Base-by-base conservation (phyloP, 2,329 filamentous ascomycete species). In the Aspergillus spinulosporus region DNA sequence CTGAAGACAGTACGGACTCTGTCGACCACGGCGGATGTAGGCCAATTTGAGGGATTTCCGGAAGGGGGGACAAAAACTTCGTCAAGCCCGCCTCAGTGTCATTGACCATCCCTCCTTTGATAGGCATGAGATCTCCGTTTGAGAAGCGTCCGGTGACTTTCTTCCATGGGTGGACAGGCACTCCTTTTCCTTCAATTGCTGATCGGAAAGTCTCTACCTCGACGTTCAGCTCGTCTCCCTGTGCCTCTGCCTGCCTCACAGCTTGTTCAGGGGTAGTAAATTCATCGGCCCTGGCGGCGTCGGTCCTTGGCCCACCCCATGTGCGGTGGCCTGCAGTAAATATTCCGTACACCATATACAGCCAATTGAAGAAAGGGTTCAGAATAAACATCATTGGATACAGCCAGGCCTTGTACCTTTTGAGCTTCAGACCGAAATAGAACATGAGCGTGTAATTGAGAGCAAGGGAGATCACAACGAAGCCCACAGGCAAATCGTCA, bases 291-390 rank as follows among this genome's bases (percentile, higher is more conserved):
- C 86, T 82, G 31, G 89, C 90, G 0, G 92, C 92, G 73, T 97
- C 93, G 1, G 91, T 92, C 66, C 93, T 84, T 8, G 93, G 94
- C 0, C 93, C 93, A 63, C 93, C 93, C 93, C 94, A 99, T 1
- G 93, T 97, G 62, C 93, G 84, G 72, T 96, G 91, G 15, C 92
- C 92, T 31, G 92, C 92, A 0, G 93, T 97, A 74, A 96, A 94
- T 64, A 96, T 95, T 44, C 92, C 92, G 72, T 97, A 96, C 2
- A 96, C 88, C 89, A 97, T 96, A 77, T 97, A 97, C 57, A 91
- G 84, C 93, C 93, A 97, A 75, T 97, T 97, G 81, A 97, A 92
- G 70, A 97, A 95, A 0, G 94, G 93, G 69, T 97, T 97, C 61
- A 97, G 74, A 46, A 96, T 76, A 71, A 97, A 97, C 92, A 97